Base-by-base conservation (phyloP, 306 rosid species). In the Pyrus betulifolia region DNA sequence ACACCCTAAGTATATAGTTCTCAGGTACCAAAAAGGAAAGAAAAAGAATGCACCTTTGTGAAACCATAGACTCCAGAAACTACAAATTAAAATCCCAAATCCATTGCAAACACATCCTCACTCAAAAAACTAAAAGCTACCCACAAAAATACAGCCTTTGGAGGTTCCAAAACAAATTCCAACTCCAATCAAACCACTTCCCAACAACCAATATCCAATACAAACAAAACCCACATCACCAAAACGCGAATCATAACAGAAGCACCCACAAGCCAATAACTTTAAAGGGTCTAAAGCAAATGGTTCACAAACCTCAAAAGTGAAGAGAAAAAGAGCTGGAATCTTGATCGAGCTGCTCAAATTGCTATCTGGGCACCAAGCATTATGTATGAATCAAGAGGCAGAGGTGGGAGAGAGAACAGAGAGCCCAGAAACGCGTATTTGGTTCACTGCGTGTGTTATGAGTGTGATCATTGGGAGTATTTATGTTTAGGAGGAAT, bases 261-360 rank as follows among this genome's bases (percentile, higher is more conserved):
- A 60, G 40, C 52, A 60, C 54, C 65, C 69, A 51, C 13, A 44
- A 64, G 72, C 30, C 6, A 70, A 45, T 19, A 14, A 30, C 79
- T 61, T 46, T 64, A 35, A 71, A 21, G 21, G 35, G 10, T 35
- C 4, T 19, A 31, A 30, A 72, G 74, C 61, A 81, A 76, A 54
- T n/a, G 72, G 46, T 45, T 23, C n/a, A 77, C 85, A 74, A 64
- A 90, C 93, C 89, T 89, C 51, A 33, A 17, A 46, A 67, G 21
- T 18, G 62, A 61, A 67, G 72, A 63, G 62, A 28, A 52, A 72
- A 4, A 58, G 38, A 74, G 55, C 49, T 52, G 72, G 67, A 80
- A 87, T 42, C 33, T 28, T 74, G 78, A 79, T 44, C 49, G 77
- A 74, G 74, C 42, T 63, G 59, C 52, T 67, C 70, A 86, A 77